Evolutionary conservation across 2,329 filamentous ascomycete genomes (phyloP).

Genomic region (Cladosporium austrohemisphaericum): DNA sequence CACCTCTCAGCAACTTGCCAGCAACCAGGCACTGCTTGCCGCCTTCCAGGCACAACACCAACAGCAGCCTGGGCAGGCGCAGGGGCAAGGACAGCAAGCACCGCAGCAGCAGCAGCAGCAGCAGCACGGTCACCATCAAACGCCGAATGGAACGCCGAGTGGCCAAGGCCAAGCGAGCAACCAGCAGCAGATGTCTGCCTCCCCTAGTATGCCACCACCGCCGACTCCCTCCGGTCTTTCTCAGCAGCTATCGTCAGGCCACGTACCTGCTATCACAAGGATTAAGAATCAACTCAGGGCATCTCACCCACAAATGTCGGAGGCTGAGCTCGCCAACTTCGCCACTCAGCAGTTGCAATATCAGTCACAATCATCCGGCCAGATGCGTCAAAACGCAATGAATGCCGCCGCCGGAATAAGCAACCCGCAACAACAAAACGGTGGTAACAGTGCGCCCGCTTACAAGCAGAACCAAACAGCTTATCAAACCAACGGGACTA

Average conservation of each 20-base stretch:
- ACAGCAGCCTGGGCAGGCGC: slow-evolving; percentile 12
- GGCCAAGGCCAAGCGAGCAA: slow-evolving; percentile 21
- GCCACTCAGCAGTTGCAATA: slow-evolving; percentile 49
- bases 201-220: slow-evolving; percentile 37
- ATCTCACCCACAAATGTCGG: slow-evolving; percentile 49
- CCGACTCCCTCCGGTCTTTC: slow-evolving; percentile 38
- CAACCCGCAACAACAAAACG: slow-evolving; percentile 18
- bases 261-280: slow-evolving; percentile 53
- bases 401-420: slow-evolving; percentile 36
- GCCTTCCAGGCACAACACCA: slow-evolving; percentile 26
- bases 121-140: slow-evolving; percentile 17
- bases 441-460: slow-evolving; percentile 21
- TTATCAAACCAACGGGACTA: slow-evolving; percentile 24
- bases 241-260: slow-evolving; percentile 50
- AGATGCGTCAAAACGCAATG: slow-evolving; percentile 36
- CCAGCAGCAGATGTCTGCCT: slow-evolving; percentile 30
- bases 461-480: slow-evolving; percentile 27
- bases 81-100: slow-evolving; percentile 15
- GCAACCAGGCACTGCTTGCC: slow-evolving; percentile 31
- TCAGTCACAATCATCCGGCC: slow-evolving; percentile 32
- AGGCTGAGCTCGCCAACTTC: slow-evolving; percentile 52
- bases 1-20: slow-evolving; percentile 32
- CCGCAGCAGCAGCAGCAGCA: slow-evolving; percentile 17
- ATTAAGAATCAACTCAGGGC: slow-evolving; percentile 51
- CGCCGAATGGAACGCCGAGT: slow-evolving; percentile 14